Evolutionary conservation across 2,329 filamentous ascomycete genomes (phyloP), one percentile per base, ranked within the genome.

Genomic region (Aspergillus candidus): DNA sequence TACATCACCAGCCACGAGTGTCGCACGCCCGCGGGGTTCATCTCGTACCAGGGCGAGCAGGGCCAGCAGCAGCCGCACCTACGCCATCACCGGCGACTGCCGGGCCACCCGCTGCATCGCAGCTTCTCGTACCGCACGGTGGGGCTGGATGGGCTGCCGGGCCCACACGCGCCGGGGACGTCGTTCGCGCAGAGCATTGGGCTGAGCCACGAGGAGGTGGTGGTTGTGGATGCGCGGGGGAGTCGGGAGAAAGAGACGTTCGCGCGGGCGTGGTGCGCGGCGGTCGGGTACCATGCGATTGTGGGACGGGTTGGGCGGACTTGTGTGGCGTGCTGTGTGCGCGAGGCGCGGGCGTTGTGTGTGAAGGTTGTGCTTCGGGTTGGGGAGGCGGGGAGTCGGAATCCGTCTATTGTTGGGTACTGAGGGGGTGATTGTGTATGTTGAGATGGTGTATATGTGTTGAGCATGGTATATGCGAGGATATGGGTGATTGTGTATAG

Each of bases 1-100:
- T 80, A 79, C 53, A 62, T 81, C 35, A 70, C 74, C 1, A 74
- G 76, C 1, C 75, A 74, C 54, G 74, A 73, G 13, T 81, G 77
- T 55, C 69, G 65, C 6, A 65, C 71, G 10, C 73, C 75, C 3
- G 51, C 57, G 6, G 67, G 68, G 4, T 57, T 60, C 36, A 51
- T 56, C 6, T 51, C 48, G 6, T 41, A 41, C 30, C 44, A 32
- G 27, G 38, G 37, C 35, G 17, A 44, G 43, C 38, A 30, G 18
- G 18, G 18, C 37, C 13, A 36, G 29, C 11, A 17, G 22, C 14
- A n/a, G 10, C 27, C 44, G 10, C 46, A 49, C 27, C 36, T 34
- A 34, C 49, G 14, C 44, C 40, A 13, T 11, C 49, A 57, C 38
- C 48, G 52, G 7, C 65, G 60, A 41, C 58, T 69, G 15, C 63